phyloP scores from a whole-genome alignment of 2,329 filamentous ascomycete species.

The Pseudocercospora crystallina region DNA sequence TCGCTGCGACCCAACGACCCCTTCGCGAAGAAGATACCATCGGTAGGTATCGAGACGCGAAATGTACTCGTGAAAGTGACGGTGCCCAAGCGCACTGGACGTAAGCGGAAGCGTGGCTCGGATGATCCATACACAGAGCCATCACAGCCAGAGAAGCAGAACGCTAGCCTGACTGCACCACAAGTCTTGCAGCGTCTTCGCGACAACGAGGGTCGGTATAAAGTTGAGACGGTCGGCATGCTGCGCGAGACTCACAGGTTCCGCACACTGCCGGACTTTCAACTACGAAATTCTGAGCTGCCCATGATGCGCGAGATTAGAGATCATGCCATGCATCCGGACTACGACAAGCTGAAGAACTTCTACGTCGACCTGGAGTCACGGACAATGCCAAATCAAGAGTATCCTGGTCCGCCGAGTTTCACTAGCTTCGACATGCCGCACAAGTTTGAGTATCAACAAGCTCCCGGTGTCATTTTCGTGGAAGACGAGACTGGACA shows the following conservation, averaged over 20 bases:
- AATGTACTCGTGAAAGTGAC: constrained; percentile 85
- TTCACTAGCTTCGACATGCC: constrained; percentile 33
- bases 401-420: constrained; percentile 42
- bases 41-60: constrained; percentile 71
- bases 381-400: constrained; percentile 61
- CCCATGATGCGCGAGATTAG: constrained; percentile 70
- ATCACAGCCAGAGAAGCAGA: constrained; percentile 2
- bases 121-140: constrained; percentile 51
- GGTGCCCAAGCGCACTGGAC: constrained; percentile 80
- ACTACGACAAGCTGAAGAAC: constrained; percentile 59
- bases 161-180: constrained; percentile 26
- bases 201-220: constrained; percentile 30
- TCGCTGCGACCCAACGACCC: constrained; percentile 78
- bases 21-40: constrained; percentile 74
- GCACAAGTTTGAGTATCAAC: constrained; percentile 70
- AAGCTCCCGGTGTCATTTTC: constrained; percentile 76
- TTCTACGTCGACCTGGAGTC: constrained; percentile 63
- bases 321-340: constrained; percentile 68
- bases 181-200: constrained; percentile 33
- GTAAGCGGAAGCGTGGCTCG: constrained; percentile 80
- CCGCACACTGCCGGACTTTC: constrained; percentile 81
- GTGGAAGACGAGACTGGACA: constrained; percentile 57
- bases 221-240: constrained; percentile 45
- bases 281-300: constrained; percentile 42
- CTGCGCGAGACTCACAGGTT: constrained; percentile 84